A percentile compares a stretch with the other conserved stretches of the same genome.
Evolutionary conservation across 108 stramenopile genomes (phyloP).

Genomic region (Aurantiochytrium sp.): DNA sequence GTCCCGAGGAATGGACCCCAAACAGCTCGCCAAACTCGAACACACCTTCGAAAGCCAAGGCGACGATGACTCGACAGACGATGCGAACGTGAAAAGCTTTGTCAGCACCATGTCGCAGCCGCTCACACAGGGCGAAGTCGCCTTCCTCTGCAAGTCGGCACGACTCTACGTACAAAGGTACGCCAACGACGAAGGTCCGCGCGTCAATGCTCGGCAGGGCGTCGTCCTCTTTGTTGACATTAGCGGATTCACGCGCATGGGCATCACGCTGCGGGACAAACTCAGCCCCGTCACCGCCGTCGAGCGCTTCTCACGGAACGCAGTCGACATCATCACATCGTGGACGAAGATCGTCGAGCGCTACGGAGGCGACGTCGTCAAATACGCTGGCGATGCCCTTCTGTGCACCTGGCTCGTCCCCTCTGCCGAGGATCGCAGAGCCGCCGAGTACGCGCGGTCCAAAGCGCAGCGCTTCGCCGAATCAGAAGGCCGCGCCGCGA

Average conservation of each 20-base stretch:
- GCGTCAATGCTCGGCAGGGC: neutral
- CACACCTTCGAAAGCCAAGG: neutral
- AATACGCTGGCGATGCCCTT: neutral
- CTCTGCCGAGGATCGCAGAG: neutral
- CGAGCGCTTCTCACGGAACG: neutral
- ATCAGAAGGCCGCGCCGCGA: neutral
- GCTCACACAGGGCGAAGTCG: neutral
- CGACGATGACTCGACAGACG: neutral
- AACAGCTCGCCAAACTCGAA: neutral
- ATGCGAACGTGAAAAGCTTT: neutral
- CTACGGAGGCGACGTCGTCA: neutral
- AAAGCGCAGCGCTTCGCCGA: neutral
- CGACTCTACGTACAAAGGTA: neutral
- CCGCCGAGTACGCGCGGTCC: neutral
- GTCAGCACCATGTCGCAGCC: neutral
- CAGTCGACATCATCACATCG: neutral
- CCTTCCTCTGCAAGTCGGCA: neutral
- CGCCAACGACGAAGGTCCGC: neutral
- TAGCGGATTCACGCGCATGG: neutral
- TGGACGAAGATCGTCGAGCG: neutral
- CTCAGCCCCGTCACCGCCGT: neutral
- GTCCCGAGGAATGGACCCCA: neutral
- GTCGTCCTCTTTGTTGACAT: neutral
- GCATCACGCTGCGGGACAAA: neutral
- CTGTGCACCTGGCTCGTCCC: neutral